Base-by-base conservation (phyloP, 306 rosid genomes). In the Cucurbita ficifolia region DNA sequence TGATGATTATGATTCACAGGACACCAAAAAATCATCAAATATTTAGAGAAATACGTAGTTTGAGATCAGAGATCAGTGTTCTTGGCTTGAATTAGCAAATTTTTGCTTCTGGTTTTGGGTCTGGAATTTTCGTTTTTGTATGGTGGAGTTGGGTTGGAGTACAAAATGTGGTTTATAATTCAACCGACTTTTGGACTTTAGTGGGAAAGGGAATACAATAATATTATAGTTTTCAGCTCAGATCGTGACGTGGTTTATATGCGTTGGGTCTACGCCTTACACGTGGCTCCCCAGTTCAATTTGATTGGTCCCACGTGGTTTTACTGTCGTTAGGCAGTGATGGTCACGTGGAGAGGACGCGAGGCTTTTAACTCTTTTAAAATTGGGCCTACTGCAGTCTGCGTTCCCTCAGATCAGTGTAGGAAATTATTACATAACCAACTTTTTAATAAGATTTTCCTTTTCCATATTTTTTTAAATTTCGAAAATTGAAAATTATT, bases 1-100 rank as follows among this genome's bases (percentile, higher is more conserved):
- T 75, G 70, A 39, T 92, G 96, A 64, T 73, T 89, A 48, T 85
- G 88, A 70, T 83, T 87, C 59, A 88, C 71, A 14, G 96, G 96
- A 89, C 85, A 89, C 89, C 96, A 89, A 89, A 72, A n/a, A 51
- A 8, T 22, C 55, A 10, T 16, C 17, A 12, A 19, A 63, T 35
- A 7, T 22, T 49, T 7, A 7, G 1, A 63, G 51, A 43, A 53
- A 39, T 3, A 13, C 13, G 17, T 9, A 18, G 8, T 40, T 52
- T 24, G 21, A 75, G 39, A 68, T 19, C n/a, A 46, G 11, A 45
- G n/a, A 6, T 11, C 10, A 21, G 54, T 43, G 40, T 18, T 46
- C 6, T 68, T 68, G 11, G 40, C 2, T 21, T 46, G 73, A 46
- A 11, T 67, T 45, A 18, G 7, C 6, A 21, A 40, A 14, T 9